A percentile compares a stretch with the other conserved stretches of the same genome.
Conservation (phyloP, 306 rosid species). For the Sechiopsis laciniata region DNA sequence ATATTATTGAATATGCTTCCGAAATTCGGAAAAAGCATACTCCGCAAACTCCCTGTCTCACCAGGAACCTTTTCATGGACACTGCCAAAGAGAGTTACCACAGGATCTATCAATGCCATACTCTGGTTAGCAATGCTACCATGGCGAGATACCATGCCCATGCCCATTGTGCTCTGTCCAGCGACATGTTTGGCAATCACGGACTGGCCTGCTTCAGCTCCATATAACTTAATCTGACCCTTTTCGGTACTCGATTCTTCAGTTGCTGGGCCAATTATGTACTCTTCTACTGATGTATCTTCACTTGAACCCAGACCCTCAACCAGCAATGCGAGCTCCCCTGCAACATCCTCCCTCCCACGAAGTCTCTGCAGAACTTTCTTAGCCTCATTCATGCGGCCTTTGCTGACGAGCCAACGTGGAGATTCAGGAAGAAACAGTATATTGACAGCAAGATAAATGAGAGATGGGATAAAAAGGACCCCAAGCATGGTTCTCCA, state of each 20-base stretch:
- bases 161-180: slow-evolving; percentile 25
- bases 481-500: slow-evolving; percentile 45
- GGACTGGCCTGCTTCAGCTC: slow-evolving; percentile 35
- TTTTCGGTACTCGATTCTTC: slow-evolving; percentile 24
- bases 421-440: slow-evolving; percentile 41
- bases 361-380: slow-evolving; percentile 33
- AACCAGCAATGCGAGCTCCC: slow-evolving; percentile 39
- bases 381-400: slow-evolving; percentile 35
- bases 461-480: slow-evolving; percentile 33
- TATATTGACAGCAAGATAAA: slow-evolving; percentile 28
- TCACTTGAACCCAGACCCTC: slow-evolving; percentile 39
- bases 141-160: slow-evolving; percentile 28
- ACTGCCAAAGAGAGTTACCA: slow-evolving; percentile 39
- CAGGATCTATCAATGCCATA: slow-evolving; percentile 31
- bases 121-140: slow-evolving; percentile 32
- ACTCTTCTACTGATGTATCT: slow-evolving; percentile 37
- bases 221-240: slow-evolving; percentile 35
- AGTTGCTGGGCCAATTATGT: slow-evolving; percentile 33
- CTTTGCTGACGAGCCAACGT: slow-evolving; percentile 42
- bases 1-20: slow-evolving; percentile 33
- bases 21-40: slow-evolving; percentile 31
- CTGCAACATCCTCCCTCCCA: slow-evolving; percentile 37
- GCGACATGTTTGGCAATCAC: slow-evolving; percentile 29
- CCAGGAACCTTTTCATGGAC: slow-evolving; percentile 37
- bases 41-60: slow-evolving; percentile 32